Percentiles rank a stretch among this genome's conserved stretches.
phyloP scores from a whole-genome alignment of 139 green algal species.

The Eudorina sp. region DNA sequence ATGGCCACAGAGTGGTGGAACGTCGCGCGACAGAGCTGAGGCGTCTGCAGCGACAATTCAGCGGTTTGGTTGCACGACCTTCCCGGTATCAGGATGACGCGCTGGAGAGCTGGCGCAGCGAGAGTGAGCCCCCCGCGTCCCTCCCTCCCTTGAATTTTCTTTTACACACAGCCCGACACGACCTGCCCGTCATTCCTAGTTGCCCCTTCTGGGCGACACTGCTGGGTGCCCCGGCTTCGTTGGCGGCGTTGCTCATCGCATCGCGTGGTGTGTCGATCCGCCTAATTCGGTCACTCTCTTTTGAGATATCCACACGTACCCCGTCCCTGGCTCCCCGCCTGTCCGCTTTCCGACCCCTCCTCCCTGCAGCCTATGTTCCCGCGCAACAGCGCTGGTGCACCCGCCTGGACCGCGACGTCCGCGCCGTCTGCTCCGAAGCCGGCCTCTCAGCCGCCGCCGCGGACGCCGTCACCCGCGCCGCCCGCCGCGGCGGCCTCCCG shows the following conservation, averaged over 20 bases:
- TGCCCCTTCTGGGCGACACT: background rate
- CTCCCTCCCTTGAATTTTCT: too few relatives aligned
- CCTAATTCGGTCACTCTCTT: too few relatives aligned
- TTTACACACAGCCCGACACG: background rate
- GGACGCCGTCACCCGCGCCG: background rate
- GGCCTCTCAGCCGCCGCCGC: constrained; percentile 8
- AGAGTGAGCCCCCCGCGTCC: background rate
- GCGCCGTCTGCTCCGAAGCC: constrained; percentile 24
- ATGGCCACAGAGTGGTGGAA: constrained; percentile 13
- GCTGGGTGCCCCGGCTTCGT: too few relatives aligned
- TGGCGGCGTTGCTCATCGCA: too few relatives aligned
- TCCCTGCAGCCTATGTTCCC: constrained; percentile 4
- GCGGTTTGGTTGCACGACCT: background rate
- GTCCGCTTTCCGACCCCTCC: too few relatives aligned
- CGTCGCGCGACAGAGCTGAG: background rate
- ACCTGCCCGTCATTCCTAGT: background rate
- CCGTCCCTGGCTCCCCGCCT: too few relatives aligned
- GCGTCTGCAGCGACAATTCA: constrained; percentile 15
- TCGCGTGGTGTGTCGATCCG: too few relatives aligned
- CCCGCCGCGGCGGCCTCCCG: background rate
- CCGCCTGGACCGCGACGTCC: constrained; percentile 11
- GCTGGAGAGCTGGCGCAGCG: background rate
- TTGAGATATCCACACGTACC: too few relatives aligned
- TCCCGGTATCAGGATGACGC: constrained; percentile 12
- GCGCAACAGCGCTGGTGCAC: constrained; percentile 27